Percentiles rank a stretch among this genome's conserved stretches.
phyloP scores from a whole-genome alignment of 2,329 filamentous ascomycete species.

The Neurospora crassa region DNA sequence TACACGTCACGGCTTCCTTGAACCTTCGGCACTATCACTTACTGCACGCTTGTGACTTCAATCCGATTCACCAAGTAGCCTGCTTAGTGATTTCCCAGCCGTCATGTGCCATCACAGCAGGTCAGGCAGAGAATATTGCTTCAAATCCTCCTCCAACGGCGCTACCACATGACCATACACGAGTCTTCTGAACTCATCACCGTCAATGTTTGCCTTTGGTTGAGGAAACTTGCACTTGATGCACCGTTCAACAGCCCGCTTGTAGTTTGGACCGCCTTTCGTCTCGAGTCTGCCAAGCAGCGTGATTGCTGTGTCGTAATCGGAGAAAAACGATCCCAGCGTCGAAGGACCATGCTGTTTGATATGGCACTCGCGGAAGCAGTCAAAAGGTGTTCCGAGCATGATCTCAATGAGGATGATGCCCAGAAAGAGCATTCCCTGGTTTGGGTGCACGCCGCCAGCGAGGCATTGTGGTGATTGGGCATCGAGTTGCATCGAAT shows the following conservation, averaged over 20 bases:
- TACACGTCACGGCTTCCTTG: not conserved
- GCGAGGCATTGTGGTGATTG: not conserved
- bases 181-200: not conserved
- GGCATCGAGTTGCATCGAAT: not conserved
- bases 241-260: slow-evolving; percentile 13
- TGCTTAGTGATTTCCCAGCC: not conserved
- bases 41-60: not conserved
- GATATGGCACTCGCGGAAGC: not conserved
- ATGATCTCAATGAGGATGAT: slow-evolving; percentile 16
- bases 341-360: not conserved
- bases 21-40: not conserved
- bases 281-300: not conserved
- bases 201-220: not conserved
- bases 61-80: not conserved
- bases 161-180: not conserved
- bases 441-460: not conserved
- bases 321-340: not conserved
- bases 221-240: slow-evolving; percentile 6
- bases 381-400: slow-evolving; percentile 3
- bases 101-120: not conserved
- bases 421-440: slow-evolving; percentile 11
- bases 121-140: not conserved
- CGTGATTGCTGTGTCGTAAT: slow-evolving; percentile 1
- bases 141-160: not conserved
- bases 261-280: slow-evolving; percentile 11